Evolutionary conservation across 352 stramenopile species (phyloP), one percentile per base, ranked within the genome.

Genomic region (Pythium chondricola): DNA sequence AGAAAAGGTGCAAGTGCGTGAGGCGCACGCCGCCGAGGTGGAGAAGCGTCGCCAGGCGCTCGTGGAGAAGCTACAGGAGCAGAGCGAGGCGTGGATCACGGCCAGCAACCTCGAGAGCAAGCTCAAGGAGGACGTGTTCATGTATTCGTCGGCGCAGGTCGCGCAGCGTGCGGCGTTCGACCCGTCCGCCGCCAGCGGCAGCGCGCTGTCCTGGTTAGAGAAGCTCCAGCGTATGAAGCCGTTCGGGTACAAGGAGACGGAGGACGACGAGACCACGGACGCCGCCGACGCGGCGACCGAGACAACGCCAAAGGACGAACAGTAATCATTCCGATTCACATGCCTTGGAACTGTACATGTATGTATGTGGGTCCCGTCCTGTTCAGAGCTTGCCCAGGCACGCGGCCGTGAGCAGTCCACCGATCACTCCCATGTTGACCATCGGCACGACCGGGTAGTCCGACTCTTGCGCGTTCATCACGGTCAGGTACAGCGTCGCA

Each of bases 191-290:
- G 71, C 74, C 47, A 83, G 70, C 18, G 73, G 71, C 47, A 88
- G 73, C 48, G 79, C 82, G 38, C 64, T 90, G 46, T 91, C 82
- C 52, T 93, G 82, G 82, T 62, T 93, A 52, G 82, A 93, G 64
- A 88, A 88, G 62, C 67, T 93, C 42, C 79, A 93, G 68, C 80
- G 75, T 27, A 93, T 93, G 82, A 89, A 85, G 64, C 82, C 82
- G 16, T 71, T 68, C 17, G 82, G 79, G 16, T 40, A 79, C 39
- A 58, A 74, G 48, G 56, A 56, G 41, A 33, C 73, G 46, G 56
- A 56, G 33, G 30, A 24, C 24, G 54, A 63, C 4, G 43, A 41
- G 16, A 20, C 26, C 6, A 38, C n/a, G n/a, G 29, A 30, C 18
- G n/a, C 32, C 27, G 56, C 54, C 39, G 22, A 32, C 2, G 38